phyloP scores from a whole-genome alignment of 2,329 filamentous ascomycete species.

The Fusarium sacchari region DNA sequence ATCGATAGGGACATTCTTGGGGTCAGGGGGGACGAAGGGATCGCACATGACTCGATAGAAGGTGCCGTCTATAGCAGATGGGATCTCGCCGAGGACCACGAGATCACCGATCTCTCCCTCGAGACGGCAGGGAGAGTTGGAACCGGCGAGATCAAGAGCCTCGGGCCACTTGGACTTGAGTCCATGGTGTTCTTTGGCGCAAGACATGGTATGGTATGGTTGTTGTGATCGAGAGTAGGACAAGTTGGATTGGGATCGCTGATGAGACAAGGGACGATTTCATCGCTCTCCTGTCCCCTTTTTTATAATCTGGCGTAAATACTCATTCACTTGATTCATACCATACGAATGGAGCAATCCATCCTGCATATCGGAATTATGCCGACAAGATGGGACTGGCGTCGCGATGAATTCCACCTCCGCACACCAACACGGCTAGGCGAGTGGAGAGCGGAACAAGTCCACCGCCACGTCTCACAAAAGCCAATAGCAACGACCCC shows the following conservation, averaged over 20 bases:
- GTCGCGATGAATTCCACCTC: neutral
- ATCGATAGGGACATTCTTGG: conserved; percentile 50
- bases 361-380: too few relatives aligned
- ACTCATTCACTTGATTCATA: too few relatives aligned
- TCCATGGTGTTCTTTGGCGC: neutral
- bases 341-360: neutral
- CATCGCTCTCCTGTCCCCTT: neutral
- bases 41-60: conserved; percentile 53
- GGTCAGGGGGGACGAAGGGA: conserved; percentile 49
- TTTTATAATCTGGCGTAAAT: neutral
- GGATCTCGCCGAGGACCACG: conserved; percentile 35
- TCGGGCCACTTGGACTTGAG: neutral
- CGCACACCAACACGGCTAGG: neutral
- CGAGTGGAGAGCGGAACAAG: neutral
- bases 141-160: neutral
- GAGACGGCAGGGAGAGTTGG: neutral
- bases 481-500: neutral
- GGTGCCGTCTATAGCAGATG: conserved; percentile 35
- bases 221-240: too few relatives aligned
- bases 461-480: neutral
- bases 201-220: too few relatives aligned
- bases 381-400: neutral
- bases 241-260: too few relatives aligned
- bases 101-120: conserved; percentile 23
- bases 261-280: neutral